These are phyloP conservation scores for Phytophthora quininea DNA, from an alignment of 352 stramenopile genomes.

Conservation along the genomic window DNA sequence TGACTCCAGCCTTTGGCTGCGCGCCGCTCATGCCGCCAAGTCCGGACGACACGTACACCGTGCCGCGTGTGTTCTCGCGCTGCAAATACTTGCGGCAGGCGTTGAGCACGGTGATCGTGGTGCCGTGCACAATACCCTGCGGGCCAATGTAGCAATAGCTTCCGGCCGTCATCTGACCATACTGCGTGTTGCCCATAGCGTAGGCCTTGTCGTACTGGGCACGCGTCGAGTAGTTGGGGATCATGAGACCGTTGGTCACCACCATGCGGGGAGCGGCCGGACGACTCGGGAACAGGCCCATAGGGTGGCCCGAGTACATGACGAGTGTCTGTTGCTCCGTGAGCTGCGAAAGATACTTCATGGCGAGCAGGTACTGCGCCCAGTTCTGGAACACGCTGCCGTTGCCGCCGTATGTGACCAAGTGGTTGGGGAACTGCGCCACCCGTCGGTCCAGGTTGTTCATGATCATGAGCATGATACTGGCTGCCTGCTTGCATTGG, in stretches of 20 bases:
- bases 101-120: conserved; percentile 91
- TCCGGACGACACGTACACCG: conserved; percentile 88
- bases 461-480: conserved; percentile 93
- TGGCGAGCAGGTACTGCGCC: conserved; percentile 88
- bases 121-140: conserved; percentile 91
- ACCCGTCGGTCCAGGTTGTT: conserved; percentile 89
- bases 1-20: conserved; percentile 86
- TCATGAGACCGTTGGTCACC: conserved; percentile 91
- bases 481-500: conserved; percentile 73
- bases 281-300: conserved; percentile 85
- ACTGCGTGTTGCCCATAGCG: conserved; percentile 86
- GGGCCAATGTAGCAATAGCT: conserved; percentile 93
- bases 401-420: conserved; percentile 91
- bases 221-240: conserved; percentile 89
- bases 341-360: conserved; percentile 89
- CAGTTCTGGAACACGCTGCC: conserved; percentile 91
- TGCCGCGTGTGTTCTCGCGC: conserved; percentile 68
- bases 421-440: conserved; percentile 88
- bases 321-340: conserved; percentile 89
- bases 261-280: conserved; percentile 81
- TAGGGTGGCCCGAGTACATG: conserved; percentile 90
- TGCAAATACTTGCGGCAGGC: conserved; percentile 88
- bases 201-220: conserved; percentile 91
- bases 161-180: conserved; percentile 91
- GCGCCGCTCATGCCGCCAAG: conserved; percentile 89